Base-by-base conservation (phyloP, 2,329 filamentous ascomycete species). In the Epichloe elymi region DNA sequence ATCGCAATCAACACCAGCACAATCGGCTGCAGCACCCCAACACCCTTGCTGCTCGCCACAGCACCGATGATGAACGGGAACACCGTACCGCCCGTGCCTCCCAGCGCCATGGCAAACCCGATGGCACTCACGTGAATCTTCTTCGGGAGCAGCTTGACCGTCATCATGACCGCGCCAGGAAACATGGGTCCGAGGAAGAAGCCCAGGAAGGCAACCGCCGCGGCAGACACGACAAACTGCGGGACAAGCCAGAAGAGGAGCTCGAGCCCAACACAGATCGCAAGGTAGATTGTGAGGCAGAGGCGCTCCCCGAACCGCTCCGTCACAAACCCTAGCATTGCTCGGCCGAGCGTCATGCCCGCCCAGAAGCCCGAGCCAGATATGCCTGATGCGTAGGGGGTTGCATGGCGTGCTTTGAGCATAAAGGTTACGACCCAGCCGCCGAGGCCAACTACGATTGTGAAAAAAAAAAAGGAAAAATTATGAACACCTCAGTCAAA, bases 371-470 rank as follows among this genome's bases (percentile, higher is more conserved):
- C 86, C 0, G 85, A 86, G 0, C 78, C 80, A 0, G 79, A 80
- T 65, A 87, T 82, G 26, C 85, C 85, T n/a, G 81, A 81, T 0
- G 79, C 78, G 57, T 87, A 88, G 0, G 78, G 78, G 2, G 68
- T 74, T 1, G 80, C 85, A 5, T 82, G 67, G 14, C 86, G 76
- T 10, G 87, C 80, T 12, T 78, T 75, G 5, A 87, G 78, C 84
- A 90, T 89, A 63, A 90, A 89, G 0, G 81, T 82, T 36, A 88
- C 82, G 36, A 90, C 81, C 86, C 86, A 91, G 4, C 86, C 86
- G 20, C 85, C 84, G 1, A 88, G 73, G 0, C 80, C 82, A 47
- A 85, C 68, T 70, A 8, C 30, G 8, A 30, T 30, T 10, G 26
- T 30, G 3, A 30, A 4, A 7, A 23, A 23, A 26, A 10, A 10